These are phyloP conservation scores for Aegilops sharonensis DNA, from an alignment of 176 grass and related monocot species.

Conservation along the genomic window DNA sequence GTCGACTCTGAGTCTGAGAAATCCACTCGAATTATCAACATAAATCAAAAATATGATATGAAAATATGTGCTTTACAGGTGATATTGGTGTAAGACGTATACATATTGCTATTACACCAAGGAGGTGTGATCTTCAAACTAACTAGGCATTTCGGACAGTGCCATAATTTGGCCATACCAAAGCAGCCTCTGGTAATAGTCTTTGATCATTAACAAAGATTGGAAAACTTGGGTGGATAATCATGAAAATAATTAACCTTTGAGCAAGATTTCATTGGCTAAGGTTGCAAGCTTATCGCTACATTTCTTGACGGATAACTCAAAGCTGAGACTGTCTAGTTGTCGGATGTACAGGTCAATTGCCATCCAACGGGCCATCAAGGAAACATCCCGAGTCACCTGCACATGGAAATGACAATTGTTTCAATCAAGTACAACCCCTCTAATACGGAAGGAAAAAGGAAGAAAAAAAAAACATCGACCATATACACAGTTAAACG, in stretches of 20 bases:
- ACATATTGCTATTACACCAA: not conserved
- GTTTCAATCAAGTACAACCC: not conserved
- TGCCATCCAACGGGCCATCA: slow-evolving; percentile 94
- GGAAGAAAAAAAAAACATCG: not conserved
- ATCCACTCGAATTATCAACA: not conserved
- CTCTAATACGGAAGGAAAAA: not conserved
- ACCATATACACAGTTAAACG: not conserved
- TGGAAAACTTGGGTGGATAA: not conserved
- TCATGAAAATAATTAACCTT: slow-evolving; percentile 51
- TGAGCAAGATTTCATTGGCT: slow-evolving; percentile 69
- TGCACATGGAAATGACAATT: slow-evolving; percentile 28
- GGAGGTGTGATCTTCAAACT: slow-evolving; percentile 5
- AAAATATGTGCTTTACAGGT: not conserved
- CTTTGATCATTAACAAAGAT: not conserved
- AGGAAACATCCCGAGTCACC: slow-evolving; percentile 89
- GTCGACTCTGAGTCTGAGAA: slow-evolving; percentile 66
- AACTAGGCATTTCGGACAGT: not conserved
- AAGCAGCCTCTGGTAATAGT: not conserved
- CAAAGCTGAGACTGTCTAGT: slow-evolving; percentile 90
- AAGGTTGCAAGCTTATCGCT: slow-evolving; percentile 61
- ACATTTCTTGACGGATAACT: slow-evolving; percentile 83
- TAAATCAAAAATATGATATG: not conserved
- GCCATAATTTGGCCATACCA: not conserved
- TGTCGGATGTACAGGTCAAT: slow-evolving; percentile 80
- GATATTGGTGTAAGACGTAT: not conserved